Base-by-base conservation (phyloP, 140 eudicot genomes). In the Flaveria floridana region DNA sequence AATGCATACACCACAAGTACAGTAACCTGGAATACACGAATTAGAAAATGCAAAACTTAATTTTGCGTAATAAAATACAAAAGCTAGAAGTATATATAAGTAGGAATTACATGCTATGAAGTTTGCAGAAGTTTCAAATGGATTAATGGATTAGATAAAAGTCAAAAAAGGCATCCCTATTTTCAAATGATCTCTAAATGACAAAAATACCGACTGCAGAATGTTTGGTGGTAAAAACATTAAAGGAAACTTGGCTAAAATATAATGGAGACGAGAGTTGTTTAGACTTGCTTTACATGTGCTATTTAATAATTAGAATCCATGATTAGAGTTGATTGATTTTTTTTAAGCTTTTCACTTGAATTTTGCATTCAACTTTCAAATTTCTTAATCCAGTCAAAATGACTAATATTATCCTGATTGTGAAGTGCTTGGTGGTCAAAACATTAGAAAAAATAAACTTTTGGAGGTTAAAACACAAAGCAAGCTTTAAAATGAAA, bases 1-100 rank as follows among this genome's bases (percentile, higher is more conserved):
- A 94, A 94, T 6, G 81, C 73, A 8, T 94, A 94, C 2, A 87
- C 99, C 15, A 85, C 91, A 47, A 94, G 96, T 72, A 94, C 97
- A 7, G 97, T 90, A 25, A 90, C 86, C 98, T 93, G 96, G 44
- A 82, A 79, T 58, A 71, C 47, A 75, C 25, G 53, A 75, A 79
- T 64, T 39, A 79, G 25, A 46, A 52, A 28, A 74, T 51, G 21
- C 63, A 61, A 65, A 14, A 14, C 51, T 48, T 41, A n/a, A 15
- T 28, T 26, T 61, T 50, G 14, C 39, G 68, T 70, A 21, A 74
- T 47, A 57, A 64, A 26, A 46, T 39, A 59, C 66, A 39, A 42
- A 57, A 80, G 47, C 21, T 72, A 34, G 41, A 64, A 74, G 52
- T 56, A 30, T 5, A 55, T 62, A 74, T 30, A 63, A 30, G 69